Base-by-base conservation (phyloP, 495 filamentous ascomycete genomes). In the Aspergillus diversus region DNA sequence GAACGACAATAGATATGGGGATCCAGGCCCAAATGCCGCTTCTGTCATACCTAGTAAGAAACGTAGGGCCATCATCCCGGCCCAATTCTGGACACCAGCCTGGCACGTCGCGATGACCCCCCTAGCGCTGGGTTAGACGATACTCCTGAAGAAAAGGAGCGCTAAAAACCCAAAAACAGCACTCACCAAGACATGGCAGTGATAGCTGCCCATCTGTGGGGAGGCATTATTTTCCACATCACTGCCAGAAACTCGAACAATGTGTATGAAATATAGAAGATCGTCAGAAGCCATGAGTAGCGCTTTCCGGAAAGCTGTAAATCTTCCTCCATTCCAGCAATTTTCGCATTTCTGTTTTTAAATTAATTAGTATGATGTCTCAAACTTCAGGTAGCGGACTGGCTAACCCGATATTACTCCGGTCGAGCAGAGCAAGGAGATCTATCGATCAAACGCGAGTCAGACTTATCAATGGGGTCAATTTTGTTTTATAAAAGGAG, bases 1-100 rank as follows among this genome's bases (percentile, higher is more conserved):
- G 76, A 93, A 94, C 0, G 86, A 89, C 0, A 96, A 80, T 0
- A 93, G 77, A 60, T 88, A 93, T 0, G 90, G 90, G 5, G 92
- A 79, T 47, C 82, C 82, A 8, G 90, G 89, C 5, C 86, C 89
- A 64, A 86, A 94, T 0, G 82, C 89, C 12, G 80, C 77, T 71
- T 93, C 91, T 46, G 85, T 82, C 11, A 81, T 76, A 21, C 88
- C 90, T 15, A 93, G 78, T 27, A 92, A 78, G 58, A 87, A 90
- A 3, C 90, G 84, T 34, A 85, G 79, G 11, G 81, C 81, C 81
- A 94, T 89, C 74, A 91, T 75, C 5, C 83, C 85, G 7, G 76
- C 71, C 86, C 86, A 93, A 50, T 80, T 86, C 54, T 80, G 78
- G 0, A 82, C 80, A 2, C 84, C 77, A 5, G 89, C 83, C 74